Base-by-base conservation (phyloP, 169 alveolate species). In the Eimeria tenella region DNA sequence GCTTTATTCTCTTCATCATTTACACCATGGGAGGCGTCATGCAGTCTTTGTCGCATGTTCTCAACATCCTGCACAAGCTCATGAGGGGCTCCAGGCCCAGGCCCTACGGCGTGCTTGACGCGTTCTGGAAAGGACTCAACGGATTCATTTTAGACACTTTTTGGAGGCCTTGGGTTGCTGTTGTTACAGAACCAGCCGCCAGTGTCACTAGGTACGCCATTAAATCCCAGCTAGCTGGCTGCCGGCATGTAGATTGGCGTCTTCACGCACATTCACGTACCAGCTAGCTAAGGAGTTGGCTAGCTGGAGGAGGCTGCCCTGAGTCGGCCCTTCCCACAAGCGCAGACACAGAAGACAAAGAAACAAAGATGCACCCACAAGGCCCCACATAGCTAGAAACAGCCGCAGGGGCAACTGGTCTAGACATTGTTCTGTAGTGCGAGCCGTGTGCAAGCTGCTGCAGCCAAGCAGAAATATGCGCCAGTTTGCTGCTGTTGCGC, bases 81-180 rank as follows among this genome's bases (percentile, higher is more conserved):
- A 81, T 97, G 93, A 99, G 99, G 9, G 98, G 99, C 58, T 95
- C 97, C 42, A 89, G 98, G 89, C 97, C 99, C 4, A 90, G 98
- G 84, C 99, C 99, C 21, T 96, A 97, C 15, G 98, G 98, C 74
- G 96, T 98, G 49, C 95, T 98, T 60, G 99, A 98, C 94, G 98
- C 98, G 0, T 84, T 98, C 60, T 97, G 98, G 98, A 95, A 97
- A 77, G 98, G 98, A 49, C 93, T 98, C 52, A 97, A 97, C 94
- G 98, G 98, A 7, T 74, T 97, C 65, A 63, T 97, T 17, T 94
- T 97, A 55, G 99, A 98, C 94, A 96, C 97, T 56, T 97, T 98
- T 82, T 96, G 96, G 94, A 96, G 96, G 60, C 99, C 99, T 4
- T 98, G 99, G 99, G 96, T 96, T 52, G 95, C 97, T 60, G 86